phyloP scores from a whole-genome alignment of 495 filamentous ascomycete species.

The Aspergillus cavernicola region DNA sequence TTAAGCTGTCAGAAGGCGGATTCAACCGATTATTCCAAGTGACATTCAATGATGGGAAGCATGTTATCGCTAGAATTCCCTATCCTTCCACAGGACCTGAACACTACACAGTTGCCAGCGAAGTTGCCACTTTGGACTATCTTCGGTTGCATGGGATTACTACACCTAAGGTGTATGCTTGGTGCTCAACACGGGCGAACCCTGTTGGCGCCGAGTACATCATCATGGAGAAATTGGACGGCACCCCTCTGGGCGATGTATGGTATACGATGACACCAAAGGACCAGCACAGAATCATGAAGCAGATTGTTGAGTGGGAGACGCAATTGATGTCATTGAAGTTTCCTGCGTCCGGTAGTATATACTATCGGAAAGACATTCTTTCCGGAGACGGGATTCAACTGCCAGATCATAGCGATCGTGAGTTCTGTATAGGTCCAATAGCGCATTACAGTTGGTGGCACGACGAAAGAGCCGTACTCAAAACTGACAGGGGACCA shows the following conservation, averaged over 20 bases:
- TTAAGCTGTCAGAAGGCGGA: conserved; percentile 29
- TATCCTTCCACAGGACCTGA: conserved; percentile 24
- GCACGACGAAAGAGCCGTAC: conserved; percentile 17
- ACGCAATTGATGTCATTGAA: conserved; percentile 20
- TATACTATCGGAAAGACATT: conserved; percentile 25
- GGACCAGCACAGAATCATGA: conserved; percentile 25
- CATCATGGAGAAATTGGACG: conserved; percentile 24
- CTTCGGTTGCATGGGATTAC: conserved; percentile 24
- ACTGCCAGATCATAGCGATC: conserved; percentile 1
- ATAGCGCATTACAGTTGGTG: conserved; percentile 26
- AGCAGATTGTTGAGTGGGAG: conserved; percentile 28
- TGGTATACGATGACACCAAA: conserved; percentile 24
- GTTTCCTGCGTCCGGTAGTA: conserved; percentile 30
- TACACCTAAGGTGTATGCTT: conserved; percentile 21
- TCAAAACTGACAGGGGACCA: conserved; percentile 25
- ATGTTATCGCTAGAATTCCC: conserved; percentile 25
- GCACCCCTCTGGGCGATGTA: conserved; percentile 20
- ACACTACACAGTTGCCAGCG: conserved; percentile 29
- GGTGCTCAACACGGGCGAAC: conserved; percentile 17
- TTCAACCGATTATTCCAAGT: conserved; percentile 26
- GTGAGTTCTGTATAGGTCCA: conserved; percentile 31
- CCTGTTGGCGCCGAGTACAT: conserved; percentile 27
- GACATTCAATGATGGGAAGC: conserved; percentile 18
- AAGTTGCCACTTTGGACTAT: conserved; percentile 36
- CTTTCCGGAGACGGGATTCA: conserved; percentile 3